Percentiles rank a stretch among this genome's conserved stretches.
These are phyloP conservation scores for Didymella lethalis DNA, from an alignment of 2,329 filamentous ascomycete genomes.

Conservation along the genomic window DNA sequence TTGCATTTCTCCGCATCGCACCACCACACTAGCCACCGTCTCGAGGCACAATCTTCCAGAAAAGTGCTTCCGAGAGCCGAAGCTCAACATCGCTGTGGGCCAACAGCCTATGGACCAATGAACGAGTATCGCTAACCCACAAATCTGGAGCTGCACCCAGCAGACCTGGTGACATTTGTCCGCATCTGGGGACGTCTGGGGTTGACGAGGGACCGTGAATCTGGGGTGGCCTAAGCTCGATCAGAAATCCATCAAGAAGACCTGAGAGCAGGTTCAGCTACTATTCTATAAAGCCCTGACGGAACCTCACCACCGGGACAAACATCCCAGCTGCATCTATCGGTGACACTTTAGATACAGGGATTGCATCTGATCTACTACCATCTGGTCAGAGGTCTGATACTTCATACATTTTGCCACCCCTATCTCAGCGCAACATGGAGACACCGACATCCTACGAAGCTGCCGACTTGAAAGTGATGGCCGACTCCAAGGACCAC, in stretches of 20 bases:
- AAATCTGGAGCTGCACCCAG: slow-evolving; percentile 16
- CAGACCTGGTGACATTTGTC: slow-evolving; percentile 17
- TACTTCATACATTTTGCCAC: background rate
- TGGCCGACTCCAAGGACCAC: slow-evolving; percentile 51
- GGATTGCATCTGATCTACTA: background rate
- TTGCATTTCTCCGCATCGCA: slow-evolving; percentile 16
- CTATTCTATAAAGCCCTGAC: slow-evolving; percentile 38
- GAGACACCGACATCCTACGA: slow-evolving; percentile 35
- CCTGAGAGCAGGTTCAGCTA: slow-evolving; percentile 18
- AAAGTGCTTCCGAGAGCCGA: slow-evolving; percentile 3
- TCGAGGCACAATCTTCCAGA: slow-evolving; percentile 27
- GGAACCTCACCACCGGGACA: slow-evolving; percentile 11
- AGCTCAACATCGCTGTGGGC: background rate
- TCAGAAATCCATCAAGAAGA: slow-evolving; percentile 23
- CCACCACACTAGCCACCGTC: slow-evolving; percentile 15
- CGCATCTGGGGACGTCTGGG: slow-evolving; percentile 31
- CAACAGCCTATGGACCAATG: slow-evolving; percentile 24
- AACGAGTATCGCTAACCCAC: slow-evolving; percentile 17
- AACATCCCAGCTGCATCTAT: slow-evolving; percentile 11
- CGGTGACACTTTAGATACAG: slow-evolving; percentile 6
- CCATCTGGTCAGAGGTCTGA: background rate
- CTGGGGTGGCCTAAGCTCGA: slow-evolving; percentile 33
- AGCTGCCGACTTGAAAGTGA: slow-evolving; percentile 34
- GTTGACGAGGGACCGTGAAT: slow-evolving; percentile 33
- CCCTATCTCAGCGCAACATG: slow-evolving; percentile 20